Evolutionary conservation across 179 eudicot species (phyloP).

Genomic region (Actinidia polygama): DNA sequence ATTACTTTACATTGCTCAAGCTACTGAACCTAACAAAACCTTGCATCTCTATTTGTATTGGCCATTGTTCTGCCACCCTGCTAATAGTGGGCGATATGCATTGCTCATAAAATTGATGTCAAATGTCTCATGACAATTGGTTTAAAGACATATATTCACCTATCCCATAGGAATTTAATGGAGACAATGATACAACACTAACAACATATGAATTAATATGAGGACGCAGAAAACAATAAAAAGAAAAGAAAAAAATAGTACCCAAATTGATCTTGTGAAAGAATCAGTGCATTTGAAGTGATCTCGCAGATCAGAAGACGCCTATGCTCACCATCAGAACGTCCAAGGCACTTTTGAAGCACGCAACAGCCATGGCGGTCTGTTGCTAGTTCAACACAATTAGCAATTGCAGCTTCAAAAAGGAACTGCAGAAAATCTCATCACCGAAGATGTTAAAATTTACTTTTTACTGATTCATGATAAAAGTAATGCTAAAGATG

Average conservation of each 20-base stretch:
- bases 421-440: slow-evolving; percentile 35
- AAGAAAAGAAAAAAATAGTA: slow-evolving; percentile 1
- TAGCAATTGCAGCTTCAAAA: slow-evolving; percentile 41
- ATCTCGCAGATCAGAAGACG: slow-evolving; percentile 31
- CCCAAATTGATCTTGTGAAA: slow-evolving; percentile 51
- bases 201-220: not conserved
- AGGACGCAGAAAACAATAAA: too few species aligned
- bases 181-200: not conserved
- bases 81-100: not conserved
- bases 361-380: slow-evolving; percentile 49
- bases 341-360: slow-evolving; percentile 44
- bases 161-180: not conserved
- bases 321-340: slow-evolving; percentile 35
- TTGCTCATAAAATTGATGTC: not conserved
- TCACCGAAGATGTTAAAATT: not conserved
- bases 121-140: not conserved
- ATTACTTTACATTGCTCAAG: not conserved
- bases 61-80: not conserved
- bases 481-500: not conserved
- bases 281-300: slow-evolving; percentile 42
- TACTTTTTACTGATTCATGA: too few species aligned
- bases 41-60: not conserved
- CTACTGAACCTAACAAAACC: not conserved
- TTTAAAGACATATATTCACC: not conserved
- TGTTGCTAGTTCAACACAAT: slow-evolving; percentile 46